phyloP scores from a whole-genome alignment of 1,284 basidiomycete genomes.

The Moesziomyces aphidis region DNA sequence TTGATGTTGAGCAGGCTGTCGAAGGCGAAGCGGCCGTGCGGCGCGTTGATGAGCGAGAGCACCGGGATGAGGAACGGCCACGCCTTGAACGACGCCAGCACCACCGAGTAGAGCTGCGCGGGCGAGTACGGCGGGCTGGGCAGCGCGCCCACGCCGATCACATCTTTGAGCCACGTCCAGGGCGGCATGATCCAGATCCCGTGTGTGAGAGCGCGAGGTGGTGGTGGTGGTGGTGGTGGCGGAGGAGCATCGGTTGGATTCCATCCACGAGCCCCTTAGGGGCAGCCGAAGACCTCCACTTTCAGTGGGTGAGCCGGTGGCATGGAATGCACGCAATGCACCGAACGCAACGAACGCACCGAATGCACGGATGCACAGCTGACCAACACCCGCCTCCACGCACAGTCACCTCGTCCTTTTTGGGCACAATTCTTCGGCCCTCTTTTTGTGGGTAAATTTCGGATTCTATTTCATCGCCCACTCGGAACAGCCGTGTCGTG shows the following conservation, averaged over 20 bases:
- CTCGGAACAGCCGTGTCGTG: too few relatives aligned
- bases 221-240: not conserved
- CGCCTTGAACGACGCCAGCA: constrained; percentile 67
- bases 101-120: constrained; percentile 53
- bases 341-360: too few relatives aligned
- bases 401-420: not conserved
- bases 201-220: not conserved
- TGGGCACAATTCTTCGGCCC: not conserved
- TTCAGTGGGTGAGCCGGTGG: not conserved
- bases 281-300: not conserved
- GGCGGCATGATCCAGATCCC: constrained; percentile 12
- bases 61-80: constrained; percentile 69
- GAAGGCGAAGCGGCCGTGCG: constrained; percentile 78
- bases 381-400: constrained; percentile 3
- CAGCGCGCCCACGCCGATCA: constrained; percentile 32
- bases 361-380: constrained; percentile 1
- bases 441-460: not conserved
- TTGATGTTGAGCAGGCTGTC: constrained; percentile 52
- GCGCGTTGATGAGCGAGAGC: constrained; percentile 74
- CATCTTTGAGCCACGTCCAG: constrained; percentile 42
- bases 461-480: too few relatives aligned
- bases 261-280: constrained; percentile 1
- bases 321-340: not conserved
- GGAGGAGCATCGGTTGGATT: not conserved
- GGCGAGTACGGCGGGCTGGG: constrained; percentile 46